These are phyloP conservation scores for Gnaphalium uliginosum DNA, from an alignment of 129 eudicot genomes.

Conservation along the genomic window DNA sequence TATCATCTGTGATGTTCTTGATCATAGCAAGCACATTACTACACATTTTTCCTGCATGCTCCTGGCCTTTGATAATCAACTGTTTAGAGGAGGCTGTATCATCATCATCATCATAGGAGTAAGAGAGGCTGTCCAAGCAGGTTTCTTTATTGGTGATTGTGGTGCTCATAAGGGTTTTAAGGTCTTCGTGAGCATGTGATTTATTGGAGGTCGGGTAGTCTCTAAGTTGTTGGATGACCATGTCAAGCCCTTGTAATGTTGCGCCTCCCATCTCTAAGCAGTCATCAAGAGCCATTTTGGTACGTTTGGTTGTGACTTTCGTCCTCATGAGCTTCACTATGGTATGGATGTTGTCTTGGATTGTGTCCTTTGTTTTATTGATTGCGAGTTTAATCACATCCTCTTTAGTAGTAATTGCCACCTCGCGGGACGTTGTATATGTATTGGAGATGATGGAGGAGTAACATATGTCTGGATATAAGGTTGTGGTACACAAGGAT, in stretches of 20 bases:
- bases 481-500: slow-evolving; percentile 52
- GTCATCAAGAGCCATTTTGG: slow-evolving; percentile 61
- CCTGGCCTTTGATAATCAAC: slow-evolving; percentile 25
- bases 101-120: too few species aligned
- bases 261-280: slow-evolving; percentile 58
- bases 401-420: slow-evolving; percentile 28
- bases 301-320: slow-evolving; percentile 39
- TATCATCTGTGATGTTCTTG: slow-evolving; percentile 25
- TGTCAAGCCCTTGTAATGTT: slow-evolving; percentile 56
- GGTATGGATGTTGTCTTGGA: slow-evolving; percentile 41
- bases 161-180: slow-evolving; percentile 64
- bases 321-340: slow-evolving; percentile 30
- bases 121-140: slow-evolving; percentile 43
- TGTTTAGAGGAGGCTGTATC: not conserved
- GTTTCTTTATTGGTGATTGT: slow-evolving; percentile 68
- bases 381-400: slow-evolving; percentile 59
- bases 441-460: slow-evolving; percentile 32
- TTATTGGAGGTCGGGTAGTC: slow-evolving; percentile 40
- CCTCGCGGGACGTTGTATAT: not conserved
- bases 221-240: slow-evolving; percentile 38
- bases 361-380: slow-evolving; percentile 45
- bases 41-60: slow-evolving; percentile 36
- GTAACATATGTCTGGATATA: slow-evolving; percentile 65
- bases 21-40: slow-evolving; percentile 33
- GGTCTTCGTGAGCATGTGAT: slow-evolving; percentile 53